These are phyloP conservation scores for Thermothielavioides terrestris DNA, from an alignment of 495 filamentous ascomycete species.

Conservation along the genomic window DNA sequence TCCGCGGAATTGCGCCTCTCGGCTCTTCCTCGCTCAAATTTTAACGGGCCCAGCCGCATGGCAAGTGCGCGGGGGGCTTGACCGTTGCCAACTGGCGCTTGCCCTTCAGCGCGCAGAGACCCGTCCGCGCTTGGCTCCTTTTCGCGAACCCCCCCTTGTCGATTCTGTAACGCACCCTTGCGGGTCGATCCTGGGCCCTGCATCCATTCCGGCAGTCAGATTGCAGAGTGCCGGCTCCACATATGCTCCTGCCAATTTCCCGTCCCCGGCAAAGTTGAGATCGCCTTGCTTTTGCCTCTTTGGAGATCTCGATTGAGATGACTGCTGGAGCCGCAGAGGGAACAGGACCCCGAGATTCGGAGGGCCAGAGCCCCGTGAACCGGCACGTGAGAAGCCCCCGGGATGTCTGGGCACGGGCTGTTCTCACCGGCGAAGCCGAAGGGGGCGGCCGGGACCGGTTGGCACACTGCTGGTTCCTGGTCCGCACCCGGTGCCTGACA, in stretches of 20 bases:
- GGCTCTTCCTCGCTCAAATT: constrained; percentile 38
- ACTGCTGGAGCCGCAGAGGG: background rate
- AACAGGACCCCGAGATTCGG: constrained; percentile 4
- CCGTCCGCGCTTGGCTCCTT: constrained; percentile 7
- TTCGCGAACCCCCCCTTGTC: constrained; percentile 17
- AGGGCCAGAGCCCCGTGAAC: background rate
- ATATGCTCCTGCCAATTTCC: constrained; percentile 21
- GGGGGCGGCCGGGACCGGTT: background rate
- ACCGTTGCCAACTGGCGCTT: constrained; percentile 4
- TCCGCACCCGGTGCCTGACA: constrained; percentile 9
- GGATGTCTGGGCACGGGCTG: too few relatives aligned
- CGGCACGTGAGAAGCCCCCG: constrained; percentile 5
- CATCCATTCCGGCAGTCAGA: constrained; percentile 3
- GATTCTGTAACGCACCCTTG: constrained; percentile 28
- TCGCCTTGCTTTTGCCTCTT: constrained; percentile 17
- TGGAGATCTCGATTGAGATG: background rate
- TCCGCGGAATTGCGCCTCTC: constrained; percentile 15
- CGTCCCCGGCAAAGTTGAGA: constrained; percentile 11
- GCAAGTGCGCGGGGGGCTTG: background rate
- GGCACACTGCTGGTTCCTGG: constrained; percentile 5
- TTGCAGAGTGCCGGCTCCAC: background rate
- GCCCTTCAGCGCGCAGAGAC: background rate
- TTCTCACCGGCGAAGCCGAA: too few relatives aligned
- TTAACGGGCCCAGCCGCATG: constrained; percentile 16
- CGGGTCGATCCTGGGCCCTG: constrained; percentile 22